Base-by-base conservation (phyloP, 371 early-diverging fungal species). In the Mortierella sp. region DNA sequence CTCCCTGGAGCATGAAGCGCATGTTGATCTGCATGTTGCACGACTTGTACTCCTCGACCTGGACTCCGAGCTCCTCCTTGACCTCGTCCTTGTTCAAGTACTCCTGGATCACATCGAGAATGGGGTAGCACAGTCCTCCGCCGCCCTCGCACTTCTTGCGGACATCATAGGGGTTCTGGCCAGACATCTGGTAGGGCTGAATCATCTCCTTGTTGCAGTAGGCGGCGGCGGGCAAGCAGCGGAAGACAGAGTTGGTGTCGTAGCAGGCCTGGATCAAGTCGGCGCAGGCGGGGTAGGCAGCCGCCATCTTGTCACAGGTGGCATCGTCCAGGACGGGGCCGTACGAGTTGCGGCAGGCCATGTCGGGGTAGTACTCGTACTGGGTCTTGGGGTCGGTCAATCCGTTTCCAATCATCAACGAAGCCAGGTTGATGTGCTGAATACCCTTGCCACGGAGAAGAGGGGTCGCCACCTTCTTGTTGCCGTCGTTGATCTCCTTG, bases 401-500 rank as follows among this genome's bases (percentile, higher is more conserved):
- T 11, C 97, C 99, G 78, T 98, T 98, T 45, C 98, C 98, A 58
- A 97, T 94, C 71, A 94, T 86, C 68, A 98, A 85, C 58, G 93
- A 91, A 69, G 90, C 92, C 65, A 96, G 88, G 78, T 94, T 93
- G 85, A 96, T 90, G 45, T 88, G 83, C 37, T 89, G 85, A 70
- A 92, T 80, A 37, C 88, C 85, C 8, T 86, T 69, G 13, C 86
- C 81, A 31, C 88, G 81, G 19, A 75, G 73, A 11, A 78, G 70
- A 26, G 90, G 77, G 31, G 83, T 79, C 41, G 87, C 87, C 71
- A 86, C 79, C 66, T 79, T 78, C 81, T 92, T 87, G 82, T 96
- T 96, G 61, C 88, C 83, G n/a, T 89, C 87, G 64, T 91, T 88
- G 73, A 95, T 92, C 31, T 89, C 91, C 70, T 90, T 86, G 37